A percentile compares a stretch with the other conserved stretches of the same genome.
Evolutionary conservation across 2,329 filamentous ascomycete species (phyloP).

Genomic region (Exophiala viscosa): DNA sequence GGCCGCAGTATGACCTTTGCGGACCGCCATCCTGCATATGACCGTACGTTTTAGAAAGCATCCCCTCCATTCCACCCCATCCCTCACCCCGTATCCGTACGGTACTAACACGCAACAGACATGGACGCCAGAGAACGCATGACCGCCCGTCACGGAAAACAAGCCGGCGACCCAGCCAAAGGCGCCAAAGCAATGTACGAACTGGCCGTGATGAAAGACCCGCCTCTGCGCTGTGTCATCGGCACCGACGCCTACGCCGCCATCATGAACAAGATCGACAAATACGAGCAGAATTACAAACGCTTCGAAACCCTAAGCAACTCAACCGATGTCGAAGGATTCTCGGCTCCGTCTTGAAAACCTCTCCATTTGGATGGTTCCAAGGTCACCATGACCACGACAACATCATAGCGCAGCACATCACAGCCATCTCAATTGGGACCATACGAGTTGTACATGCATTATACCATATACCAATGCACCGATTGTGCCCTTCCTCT

Average conservation of each 20-base stretch:
- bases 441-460: too few species aligned
- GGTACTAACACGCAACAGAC: constrained; percentile 7
- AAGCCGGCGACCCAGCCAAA: constrained; percentile 33
- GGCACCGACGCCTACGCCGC: constrained; percentile 27
- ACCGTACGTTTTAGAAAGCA: constrained; percentile 17
- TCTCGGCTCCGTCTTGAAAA: neutral
- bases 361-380: too few species aligned
- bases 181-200: constrained; percentile 35
- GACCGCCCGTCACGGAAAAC: constrained; percentile 27
- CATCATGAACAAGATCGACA: constrained; percentile 26
- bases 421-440: too few species aligned
- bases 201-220: constrained; percentile 24
- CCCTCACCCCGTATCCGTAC: neutral
- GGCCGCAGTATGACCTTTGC: constrained; percentile 27
- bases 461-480: too few species aligned
- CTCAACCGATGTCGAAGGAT: constrained; percentile 26
- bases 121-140: constrained; percentile 26
- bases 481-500: too few species aligned
- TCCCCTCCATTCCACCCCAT: neutral
- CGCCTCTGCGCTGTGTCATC: constrained; percentile 24
- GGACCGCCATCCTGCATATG: constrained; percentile 27
- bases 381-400: too few species aligned
- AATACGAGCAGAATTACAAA: constrained; percentile 27
- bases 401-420: too few species aligned
- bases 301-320: constrained; percentile 23